Conservation (phyloP, 2,329 filamentous ascomycete species). For the Daldinia sp. region DNA sequence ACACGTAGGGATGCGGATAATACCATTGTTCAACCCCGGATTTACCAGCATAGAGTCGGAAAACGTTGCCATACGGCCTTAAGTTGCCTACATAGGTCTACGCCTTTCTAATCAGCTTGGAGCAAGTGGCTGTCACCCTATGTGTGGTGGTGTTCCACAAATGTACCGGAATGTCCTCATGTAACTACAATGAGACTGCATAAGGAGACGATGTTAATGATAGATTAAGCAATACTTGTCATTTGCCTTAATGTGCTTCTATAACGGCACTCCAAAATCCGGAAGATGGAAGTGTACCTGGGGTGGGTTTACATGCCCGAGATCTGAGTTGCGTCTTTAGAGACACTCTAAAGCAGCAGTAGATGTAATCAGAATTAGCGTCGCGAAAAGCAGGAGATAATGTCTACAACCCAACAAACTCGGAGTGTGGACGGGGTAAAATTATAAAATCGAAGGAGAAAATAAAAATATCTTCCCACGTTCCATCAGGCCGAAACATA, state of each 20-base stretch:
- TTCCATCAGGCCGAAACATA: neutral
- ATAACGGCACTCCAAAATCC: neutral
- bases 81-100: neutral
- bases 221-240: neutral
- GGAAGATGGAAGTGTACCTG: neutral
- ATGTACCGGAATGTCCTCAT: neutral
- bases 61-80: slow-evolving; percentile 4
- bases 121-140: neutral
- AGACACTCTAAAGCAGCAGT: neutral
- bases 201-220: neutral
- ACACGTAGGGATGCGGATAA: neutral
- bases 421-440: too few relatives aligned
- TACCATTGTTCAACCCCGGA: neutral
- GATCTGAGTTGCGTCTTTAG: neutral
- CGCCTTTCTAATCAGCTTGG: neutral
- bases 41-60: neutral
- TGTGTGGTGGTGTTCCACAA: neutral
- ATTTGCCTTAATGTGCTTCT: neutral
- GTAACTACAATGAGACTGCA: neutral
- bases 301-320: neutral
- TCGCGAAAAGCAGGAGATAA: neutral
- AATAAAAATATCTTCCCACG: neutral
- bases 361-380: neutral
- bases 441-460: neutral
- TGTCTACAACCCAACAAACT: slow-evolving; percentile 3